Conservation (phyloP, 169 alveolate species). For the Theileria equi region DNA sequence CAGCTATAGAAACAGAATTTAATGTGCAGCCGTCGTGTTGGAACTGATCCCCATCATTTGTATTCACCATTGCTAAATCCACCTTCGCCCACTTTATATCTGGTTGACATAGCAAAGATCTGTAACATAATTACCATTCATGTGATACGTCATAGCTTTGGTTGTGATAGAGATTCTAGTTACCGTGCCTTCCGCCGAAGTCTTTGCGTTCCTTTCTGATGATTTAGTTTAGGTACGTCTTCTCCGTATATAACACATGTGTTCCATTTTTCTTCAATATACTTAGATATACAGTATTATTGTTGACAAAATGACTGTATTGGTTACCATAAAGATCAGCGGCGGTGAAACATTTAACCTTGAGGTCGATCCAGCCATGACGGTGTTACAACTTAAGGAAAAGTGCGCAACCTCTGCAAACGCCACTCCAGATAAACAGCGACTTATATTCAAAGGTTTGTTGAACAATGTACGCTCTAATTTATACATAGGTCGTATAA, state of each 20-base stretch:
- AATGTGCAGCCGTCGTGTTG: background rate
- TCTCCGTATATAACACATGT: too few species aligned
- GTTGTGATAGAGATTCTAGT: too few species aligned
- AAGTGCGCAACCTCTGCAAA: slow-evolving; percentile 50
- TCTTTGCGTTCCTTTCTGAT: too few species aligned
- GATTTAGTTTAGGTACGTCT: background rate
- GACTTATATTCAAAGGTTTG: slow-evolving; percentile 63
- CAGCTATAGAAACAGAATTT: background rate
- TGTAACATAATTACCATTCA: background rate
- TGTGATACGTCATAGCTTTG: too few species aligned
- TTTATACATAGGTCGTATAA: slow-evolving; percentile 74
- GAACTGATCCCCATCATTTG: background rate
- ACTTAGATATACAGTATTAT: background rate
- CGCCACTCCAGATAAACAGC: slow-evolving; percentile 62
- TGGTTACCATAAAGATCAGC: slow-evolving; percentile 51
- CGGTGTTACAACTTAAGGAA: slow-evolving; percentile 58
- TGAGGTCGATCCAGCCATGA: slow-evolving; percentile 56
- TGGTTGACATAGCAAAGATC: background rate
- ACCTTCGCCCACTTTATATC: too few species aligned
- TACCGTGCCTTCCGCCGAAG: too few species aligned
- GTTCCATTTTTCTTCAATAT: too few species aligned
- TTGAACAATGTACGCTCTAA: too few species aligned
- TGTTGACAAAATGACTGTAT: slow-evolving; percentile 21
- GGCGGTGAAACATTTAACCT: slow-evolving; percentile 61
- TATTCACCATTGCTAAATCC: background rate